These are phyloP conservation scores for Erigeron canadensis DNA, from an alignment of 129 eudicot genomes.

Conservation along the genomic window DNA sequence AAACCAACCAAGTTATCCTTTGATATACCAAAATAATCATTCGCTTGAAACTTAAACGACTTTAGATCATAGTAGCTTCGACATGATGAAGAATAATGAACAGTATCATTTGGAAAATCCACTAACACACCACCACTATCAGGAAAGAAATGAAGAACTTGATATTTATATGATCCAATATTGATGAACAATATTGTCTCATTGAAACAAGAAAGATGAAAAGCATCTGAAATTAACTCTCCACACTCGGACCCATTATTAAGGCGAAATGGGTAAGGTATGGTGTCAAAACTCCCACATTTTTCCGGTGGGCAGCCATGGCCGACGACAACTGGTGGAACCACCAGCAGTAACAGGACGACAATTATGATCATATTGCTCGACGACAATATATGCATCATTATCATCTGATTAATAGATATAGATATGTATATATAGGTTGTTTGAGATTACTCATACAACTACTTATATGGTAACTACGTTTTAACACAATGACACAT, in stretches of 20 bases:
- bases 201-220: constrained; percentile 58
- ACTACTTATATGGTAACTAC: too few relatives aligned
- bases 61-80: constrained; percentile 53
- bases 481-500: too few relatives aligned
- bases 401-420: neutral
- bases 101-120: constrained; percentile 48
- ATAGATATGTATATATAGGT: neutral
- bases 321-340: neutral
- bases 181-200: constrained; percentile 50
- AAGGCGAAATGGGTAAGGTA: constrained; percentile 70
- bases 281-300: constrained; percentile 51
- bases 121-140: constrained; percentile 64
- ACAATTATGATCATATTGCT: constrained; percentile 20
- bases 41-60: constrained; percentile 52
- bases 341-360: constrained; percentile 19
- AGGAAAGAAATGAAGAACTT: constrained; percentile 54
- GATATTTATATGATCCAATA: constrained; percentile 48
- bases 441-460: too few relatives aligned
- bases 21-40: constrained; percentile 60
- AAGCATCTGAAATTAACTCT: constrained; percentile 36
- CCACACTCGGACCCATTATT: constrained; percentile 27
- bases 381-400: neutral
- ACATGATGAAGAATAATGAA: constrained; percentile 30
- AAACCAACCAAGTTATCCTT: constrained; percentile 70
- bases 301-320: constrained; percentile 26